Percentiles rank a stretch among this genome's conserved stretches.
These are phyloP conservation scores for Paramecium sonneborni DNA, from an alignment of 73 alveolate genomes.

Conservation along the genomic window DNA sequence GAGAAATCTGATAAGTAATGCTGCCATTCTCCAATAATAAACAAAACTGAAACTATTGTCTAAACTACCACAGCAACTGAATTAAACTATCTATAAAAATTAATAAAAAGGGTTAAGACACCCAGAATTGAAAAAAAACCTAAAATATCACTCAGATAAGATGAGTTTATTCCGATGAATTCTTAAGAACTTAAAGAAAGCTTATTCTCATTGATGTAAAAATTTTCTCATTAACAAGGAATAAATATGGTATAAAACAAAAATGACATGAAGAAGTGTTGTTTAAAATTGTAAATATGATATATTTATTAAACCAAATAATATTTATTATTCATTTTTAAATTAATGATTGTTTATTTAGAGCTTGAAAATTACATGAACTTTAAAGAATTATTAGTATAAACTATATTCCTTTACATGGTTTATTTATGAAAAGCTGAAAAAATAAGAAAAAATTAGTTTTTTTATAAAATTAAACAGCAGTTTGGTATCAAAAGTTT, in stretches of 20 bases:
- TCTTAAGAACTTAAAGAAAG: constrained; percentile 10
- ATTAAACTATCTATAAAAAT: neutral
- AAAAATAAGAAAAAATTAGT: too few species aligned
- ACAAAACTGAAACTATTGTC: neutral
- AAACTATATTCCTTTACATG: too few species aligned
- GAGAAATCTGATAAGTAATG: neutral
- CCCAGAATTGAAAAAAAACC: neutral
- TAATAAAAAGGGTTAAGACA: neutral
- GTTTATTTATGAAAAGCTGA: too few species aligned
- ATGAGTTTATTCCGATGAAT: constrained; percentile 7
- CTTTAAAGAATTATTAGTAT: too few species aligned
- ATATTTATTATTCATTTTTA: neutral
- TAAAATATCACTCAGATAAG: neutral
- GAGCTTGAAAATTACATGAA: too few species aligned
- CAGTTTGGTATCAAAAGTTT: too few species aligned
- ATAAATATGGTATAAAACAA: neutral
- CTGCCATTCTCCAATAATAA: neutral
- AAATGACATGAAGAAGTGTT: neutral
- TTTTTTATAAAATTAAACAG: too few species aligned
- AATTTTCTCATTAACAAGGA: neutral
- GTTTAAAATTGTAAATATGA: neutral
- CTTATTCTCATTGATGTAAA: neutral
- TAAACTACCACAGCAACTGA: neutral
- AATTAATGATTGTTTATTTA: too few species aligned
- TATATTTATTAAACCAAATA: neutral